Conservation (phyloP, 108 stramenopile species). For the Pseudonitzschia multiseries region DNA sequence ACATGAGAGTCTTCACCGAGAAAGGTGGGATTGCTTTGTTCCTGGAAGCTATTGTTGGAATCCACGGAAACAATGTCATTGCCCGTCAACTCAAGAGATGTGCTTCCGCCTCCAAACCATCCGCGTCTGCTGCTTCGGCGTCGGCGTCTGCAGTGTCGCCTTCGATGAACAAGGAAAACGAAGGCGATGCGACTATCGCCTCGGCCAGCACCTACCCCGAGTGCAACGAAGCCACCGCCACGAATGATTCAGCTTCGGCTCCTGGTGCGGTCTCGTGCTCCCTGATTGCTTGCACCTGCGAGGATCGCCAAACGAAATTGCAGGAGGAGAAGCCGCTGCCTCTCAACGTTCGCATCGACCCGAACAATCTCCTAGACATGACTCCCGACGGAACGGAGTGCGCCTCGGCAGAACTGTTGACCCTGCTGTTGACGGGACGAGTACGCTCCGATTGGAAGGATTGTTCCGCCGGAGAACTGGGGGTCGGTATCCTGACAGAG, state of each 20-base stretch:
- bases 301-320: conserved; percentile 28
- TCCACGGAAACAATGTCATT: conserved; percentile 54
- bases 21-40: conserved; percentile 82
- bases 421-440: conserved; percentile 68
- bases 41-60: conserved; percentile 70
- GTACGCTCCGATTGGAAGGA: conserved; percentile 39
- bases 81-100: conserved; percentile 24
- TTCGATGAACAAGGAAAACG: neutral
- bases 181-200: neutral
- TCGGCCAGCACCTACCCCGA: neutral
- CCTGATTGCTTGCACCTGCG: conserved; percentile 47
- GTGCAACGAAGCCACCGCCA: neutral
- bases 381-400: conserved; percentile 54
- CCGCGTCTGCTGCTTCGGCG: too few relatives aligned
- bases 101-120: neutral
- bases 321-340: conserved; percentile 21
- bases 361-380: conserved; percentile 22
- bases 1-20: conserved; percentile 54
- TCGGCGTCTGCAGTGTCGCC: too few relatives aligned
- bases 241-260: neutral
- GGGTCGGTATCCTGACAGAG: conserved; percentile 59
- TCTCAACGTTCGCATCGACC: conserved; percentile 18
- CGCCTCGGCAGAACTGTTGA: conserved; percentile 54
- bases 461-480: conserved; percentile 63
- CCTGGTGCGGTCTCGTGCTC: conserved; percentile 2